A percentile compares a stretch with the other conserved stretches of the same genome.
Conservation (phyloP, 2,329 filamentous ascomycete genomes). For the Sarocladium kiliense region DNA sequence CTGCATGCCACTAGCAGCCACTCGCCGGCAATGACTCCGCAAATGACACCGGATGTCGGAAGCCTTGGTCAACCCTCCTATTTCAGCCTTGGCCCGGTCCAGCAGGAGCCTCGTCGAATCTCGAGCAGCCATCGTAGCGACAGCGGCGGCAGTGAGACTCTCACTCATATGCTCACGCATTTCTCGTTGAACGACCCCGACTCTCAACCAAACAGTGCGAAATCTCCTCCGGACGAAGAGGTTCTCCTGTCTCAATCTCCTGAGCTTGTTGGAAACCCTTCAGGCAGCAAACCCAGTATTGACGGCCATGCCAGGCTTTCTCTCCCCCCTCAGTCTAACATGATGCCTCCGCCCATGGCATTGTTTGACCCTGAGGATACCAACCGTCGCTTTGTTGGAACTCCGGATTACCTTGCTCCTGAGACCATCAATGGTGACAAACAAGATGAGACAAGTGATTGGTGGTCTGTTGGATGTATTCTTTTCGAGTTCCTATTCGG, state of each 20-base stretch:
- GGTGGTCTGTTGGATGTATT: slow-evolving; percentile 99
- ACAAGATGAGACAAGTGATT: slow-evolving; percentile 97
- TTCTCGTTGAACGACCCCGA: slow-evolving; percentile 67
- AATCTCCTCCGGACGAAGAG: slow-evolving; percentile 70
- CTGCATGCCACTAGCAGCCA: slow-evolving; percentile 60
- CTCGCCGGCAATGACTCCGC: slow-evolving; percentile 79
- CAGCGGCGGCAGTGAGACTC: slow-evolving; percentile 81
- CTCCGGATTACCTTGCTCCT: slow-evolving; percentile 92
- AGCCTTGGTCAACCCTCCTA: slow-evolving; percentile 82
- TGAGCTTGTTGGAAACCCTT: slow-evolving; percentile 53
- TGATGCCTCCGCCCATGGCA: slow-evolving; percentile 89
- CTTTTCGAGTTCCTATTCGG: slow-evolving; percentile 95
- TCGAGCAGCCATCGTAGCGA: slow-evolving; percentile 80
- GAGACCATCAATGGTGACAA: slow-evolving; percentile 94
- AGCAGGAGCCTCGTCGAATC: slow-evolving; percentile 59
- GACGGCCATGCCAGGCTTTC: slow-evolving; percentile 29
- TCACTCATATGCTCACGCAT: slow-evolving; percentile 75
- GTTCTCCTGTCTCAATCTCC: slow-evolving; percentile 70
- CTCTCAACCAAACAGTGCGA: slow-evolving; percentile 39
- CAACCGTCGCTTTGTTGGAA: slow-evolving; percentile 89
- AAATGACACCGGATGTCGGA: slow-evolving; percentile 70
- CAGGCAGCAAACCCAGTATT: slow-evolving; percentile 23
- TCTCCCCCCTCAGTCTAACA: slow-evolving; percentile 46
- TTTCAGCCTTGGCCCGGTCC: slow-evolving; percentile 65
- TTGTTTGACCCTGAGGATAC: slow-evolving; percentile 94